These are phyloP conservation scores for Plasmodium ovale DNA, from an alignment of 169 alveolate genomes.

Conservation along the genomic window DNA sequence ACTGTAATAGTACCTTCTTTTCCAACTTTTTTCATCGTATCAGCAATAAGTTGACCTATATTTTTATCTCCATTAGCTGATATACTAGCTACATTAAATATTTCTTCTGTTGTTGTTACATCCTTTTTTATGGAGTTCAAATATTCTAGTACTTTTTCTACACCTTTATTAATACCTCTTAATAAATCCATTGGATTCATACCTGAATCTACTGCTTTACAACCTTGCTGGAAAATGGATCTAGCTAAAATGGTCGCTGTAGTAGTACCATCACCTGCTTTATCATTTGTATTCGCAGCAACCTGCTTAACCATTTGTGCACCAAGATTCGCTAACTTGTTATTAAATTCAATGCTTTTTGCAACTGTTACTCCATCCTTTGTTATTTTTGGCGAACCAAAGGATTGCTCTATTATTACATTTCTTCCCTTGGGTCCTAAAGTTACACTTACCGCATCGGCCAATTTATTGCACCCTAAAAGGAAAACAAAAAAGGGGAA, in stretches of 20 bases:
- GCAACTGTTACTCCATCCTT: constrained; percentile 99
- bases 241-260: constrained; percentile 99
- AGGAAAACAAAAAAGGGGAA: not conserved
- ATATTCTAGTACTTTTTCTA: constrained; percentile 82
- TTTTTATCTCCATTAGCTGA: constrained; percentile 98
- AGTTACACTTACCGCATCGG: constrained; percentile 99
- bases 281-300: constrained; percentile 97
- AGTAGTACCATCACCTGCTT: constrained; percentile 99
- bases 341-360: constrained; percentile 95
- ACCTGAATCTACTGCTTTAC: constrained; percentile 99
- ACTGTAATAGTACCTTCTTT: constrained; percentile 98
- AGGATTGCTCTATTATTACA: constrained; percentile 96
- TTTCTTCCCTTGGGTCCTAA: constrained; percentile 99
- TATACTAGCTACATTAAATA: constrained; percentile 97
- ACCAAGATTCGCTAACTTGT: constrained; percentile 96
- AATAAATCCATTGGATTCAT: constrained; percentile 99
- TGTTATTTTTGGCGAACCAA: constrained; percentile 97
- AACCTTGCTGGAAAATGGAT: constrained; percentile 98
- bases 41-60: constrained; percentile 97
- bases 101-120: constrained; percentile 86
- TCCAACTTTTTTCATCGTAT: constrained; percentile 98
- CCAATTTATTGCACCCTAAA: constrained; percentile 93
- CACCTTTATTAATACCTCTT: constrained; percentile 90
- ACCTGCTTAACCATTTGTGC: constrained; percentile 98
- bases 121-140: constrained; percentile 85